Percentiles rank a stretch among this genome's conserved stretches.
These are phyloP conservation scores for Cytospora piceicola DNA, from an alignment of 2,329 filamentous ascomycete species.

Conservation along the genomic window DNA sequence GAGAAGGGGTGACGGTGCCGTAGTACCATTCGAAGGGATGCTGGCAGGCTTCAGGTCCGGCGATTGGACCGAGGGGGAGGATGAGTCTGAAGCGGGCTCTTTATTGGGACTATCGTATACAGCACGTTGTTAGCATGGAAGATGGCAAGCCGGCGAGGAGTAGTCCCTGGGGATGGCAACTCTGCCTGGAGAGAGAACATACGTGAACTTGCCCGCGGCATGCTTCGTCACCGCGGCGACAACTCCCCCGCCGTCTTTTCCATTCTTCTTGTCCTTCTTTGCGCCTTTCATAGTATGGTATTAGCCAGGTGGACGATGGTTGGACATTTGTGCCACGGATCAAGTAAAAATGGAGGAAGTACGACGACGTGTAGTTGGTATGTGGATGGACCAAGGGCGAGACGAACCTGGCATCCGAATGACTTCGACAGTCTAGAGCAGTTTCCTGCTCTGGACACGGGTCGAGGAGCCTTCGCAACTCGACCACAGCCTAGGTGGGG, in stretches of 20 bases:
- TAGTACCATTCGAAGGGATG: constrained; percentile 47
- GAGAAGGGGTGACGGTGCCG: constrained; percentile 50
- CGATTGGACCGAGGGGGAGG: constrained; percentile 49
- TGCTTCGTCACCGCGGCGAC: constrained; percentile 58
- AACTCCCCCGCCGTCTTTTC: constrained; percentile 56
- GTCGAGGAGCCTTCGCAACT: constrained; percentile 26
- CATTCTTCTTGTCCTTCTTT: constrained; percentile 60
- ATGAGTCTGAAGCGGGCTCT: constrained; percentile 46
- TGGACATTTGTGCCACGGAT: constrained; percentile 12
- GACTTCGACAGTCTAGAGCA: constrained; percentile 29
- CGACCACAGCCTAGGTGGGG: constrained; percentile 19
- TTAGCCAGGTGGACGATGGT: constrained; percentile 24
- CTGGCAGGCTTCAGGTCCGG: constrained; percentile 51
- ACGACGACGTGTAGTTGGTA: constrained; percentile 20
- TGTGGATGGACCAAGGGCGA: constrained; percentile 22
- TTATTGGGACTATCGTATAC: constrained; percentile 41
- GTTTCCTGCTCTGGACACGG: constrained; percentile 30
- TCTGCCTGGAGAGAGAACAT: constrained; percentile 37
- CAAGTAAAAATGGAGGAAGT: constrained; percentile 9
- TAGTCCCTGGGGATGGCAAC: constrained; percentile 17
- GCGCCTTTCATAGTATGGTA: constrained; percentile 41
- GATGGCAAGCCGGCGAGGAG: constrained; percentile 34
- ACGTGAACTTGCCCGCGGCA: constrained; percentile 56
- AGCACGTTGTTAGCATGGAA: constrained; percentile 28
- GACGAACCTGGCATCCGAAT: constrained; percentile 31